phyloP scores from a whole-genome alignment of 2,329 filamentous ascomycete genomes.

The Cytospora mali region DNA sequence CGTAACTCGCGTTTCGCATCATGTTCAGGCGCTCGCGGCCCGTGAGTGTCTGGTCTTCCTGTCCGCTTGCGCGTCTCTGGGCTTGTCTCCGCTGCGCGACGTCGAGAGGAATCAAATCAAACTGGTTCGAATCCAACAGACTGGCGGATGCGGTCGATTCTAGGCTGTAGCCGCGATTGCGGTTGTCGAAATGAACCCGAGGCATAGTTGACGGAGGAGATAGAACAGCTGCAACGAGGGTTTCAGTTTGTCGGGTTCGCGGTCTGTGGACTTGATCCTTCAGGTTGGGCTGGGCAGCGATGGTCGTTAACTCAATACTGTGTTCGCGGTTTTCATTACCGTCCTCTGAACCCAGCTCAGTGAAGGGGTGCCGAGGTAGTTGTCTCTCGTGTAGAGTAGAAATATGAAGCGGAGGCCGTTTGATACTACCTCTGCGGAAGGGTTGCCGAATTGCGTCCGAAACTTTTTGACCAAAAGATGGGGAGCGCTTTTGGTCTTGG shows the following conservation, averaged over 20 bases:
- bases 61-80: conserved; percentile 28
- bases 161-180: conserved; percentile 9
- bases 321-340: not conserved
- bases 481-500: not conserved
- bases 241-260: not conserved
- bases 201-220: not conserved
- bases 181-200: conserved; percentile 6
- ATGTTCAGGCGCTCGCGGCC: conserved; percentile 25
- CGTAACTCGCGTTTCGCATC: conserved; percentile 11
- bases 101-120: conserved; percentile 36
- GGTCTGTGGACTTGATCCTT: not conserved
- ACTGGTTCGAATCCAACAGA: conserved; percentile 35
- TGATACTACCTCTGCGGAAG: conserved; percentile 3
- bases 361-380: conserved; percentile 7
- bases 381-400: conserved; percentile 1
- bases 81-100: conserved; percentile 38
- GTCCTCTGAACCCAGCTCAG: conserved; percentile 9
- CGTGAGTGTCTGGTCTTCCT: conserved; percentile 32
- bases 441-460: not conserved
- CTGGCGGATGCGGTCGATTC: conserved; percentile 20
- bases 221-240: not conserved
- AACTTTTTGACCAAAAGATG: not conserved
- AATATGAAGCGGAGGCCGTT: not conserved
- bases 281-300: not conserved
- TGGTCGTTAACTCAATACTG: conserved; percentile 3